phyloP scores from a whole-genome alignment of 805 yeast species.

The Brettanomyces bruxellensis region DNA sequence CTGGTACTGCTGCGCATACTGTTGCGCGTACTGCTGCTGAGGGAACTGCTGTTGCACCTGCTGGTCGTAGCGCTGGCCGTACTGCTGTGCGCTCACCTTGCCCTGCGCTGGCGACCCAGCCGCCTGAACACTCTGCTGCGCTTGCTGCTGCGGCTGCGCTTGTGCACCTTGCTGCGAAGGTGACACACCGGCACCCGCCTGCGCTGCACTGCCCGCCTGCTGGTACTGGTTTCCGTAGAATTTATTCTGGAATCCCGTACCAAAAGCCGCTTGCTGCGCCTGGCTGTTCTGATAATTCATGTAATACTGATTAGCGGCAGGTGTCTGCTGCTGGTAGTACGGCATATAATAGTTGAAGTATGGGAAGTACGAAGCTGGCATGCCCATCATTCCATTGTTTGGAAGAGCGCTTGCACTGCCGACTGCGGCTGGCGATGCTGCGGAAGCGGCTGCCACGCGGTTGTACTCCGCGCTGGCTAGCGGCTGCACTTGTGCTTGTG shows the following conservation, averaged over 20 bases:
- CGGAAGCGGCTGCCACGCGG: neutral
- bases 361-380: slow-evolving; percentile 23
- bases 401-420: slow-evolving; percentile 15
- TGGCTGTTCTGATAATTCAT: slow-evolving; percentile 20
- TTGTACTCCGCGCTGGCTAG: slow-evolving; percentile 8
- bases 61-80: slow-evolving; percentile 1
- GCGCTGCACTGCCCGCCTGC: slow-evolving; percentile 1
- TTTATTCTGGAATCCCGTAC: slow-evolving; percentile 17
- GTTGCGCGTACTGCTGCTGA: slow-evolving; percentile 17
- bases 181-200: too few relatives aligned
- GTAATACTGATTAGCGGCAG: slow-evolving; percentile 22
- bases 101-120: slow-evolving; percentile 12
- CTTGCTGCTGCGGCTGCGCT: slow-evolving; percentile 8
- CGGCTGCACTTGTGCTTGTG: slow-evolving; percentile 11
- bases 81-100: slow-evolving; percentile 8
- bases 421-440: slow-evolving; percentile 12
- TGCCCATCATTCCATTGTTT: slow-evolving; percentile 11
- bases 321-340: slow-evolving; percentile 20
- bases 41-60: slow-evolving; percentile 8
- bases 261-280: slow-evolving; percentile 10
- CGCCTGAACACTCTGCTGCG: slow-evolving; percentile 5
- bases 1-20: slow-evolving; percentile 11
- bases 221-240: slow-evolving; percentile 21
- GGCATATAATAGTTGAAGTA: slow-evolving; percentile 25
- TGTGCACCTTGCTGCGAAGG: slow-evolving; percentile 1